Conservation (phyloP, 768 basidiomycete genomes). For the Tricholoma saponaceum region DNA sequence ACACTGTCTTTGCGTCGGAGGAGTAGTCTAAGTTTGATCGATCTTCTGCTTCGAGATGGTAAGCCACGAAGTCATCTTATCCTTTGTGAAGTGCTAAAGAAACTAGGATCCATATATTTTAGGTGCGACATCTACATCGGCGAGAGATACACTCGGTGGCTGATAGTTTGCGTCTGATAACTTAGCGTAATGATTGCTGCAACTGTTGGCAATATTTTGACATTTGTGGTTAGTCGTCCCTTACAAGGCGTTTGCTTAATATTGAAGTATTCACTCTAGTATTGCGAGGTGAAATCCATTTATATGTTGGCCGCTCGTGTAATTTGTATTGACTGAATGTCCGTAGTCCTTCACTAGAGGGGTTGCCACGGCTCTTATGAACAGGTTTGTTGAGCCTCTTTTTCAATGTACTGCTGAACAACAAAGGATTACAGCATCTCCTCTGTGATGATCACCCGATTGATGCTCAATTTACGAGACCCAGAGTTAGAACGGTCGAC, state of each 20-base stretch:
- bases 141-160: background rate
- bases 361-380: conserved; percentile 28
- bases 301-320: background rate
- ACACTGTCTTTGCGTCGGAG: conserved; percentile 23
- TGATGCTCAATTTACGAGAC: conserved; percentile 40
- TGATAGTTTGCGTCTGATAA: background rate
- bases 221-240: conserved; percentile 28
- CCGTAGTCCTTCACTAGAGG: conserved; percentile 30
- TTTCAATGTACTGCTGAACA: background rate
- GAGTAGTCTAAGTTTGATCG: conserved; percentile 22
- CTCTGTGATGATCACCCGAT: conserved; percentile 33
- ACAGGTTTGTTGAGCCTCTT: conserved; percentile 23
- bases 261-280: conserved; percentile 14
- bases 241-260: background rate
- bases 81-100: background rate
- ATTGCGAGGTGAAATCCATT: conserved; percentile 25
- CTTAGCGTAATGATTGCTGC: conserved; percentile 35
- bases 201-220: conserved; percentile 34
- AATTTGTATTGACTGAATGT: background rate
- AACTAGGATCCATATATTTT: conserved; percentile 35
- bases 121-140: conserved; percentile 17
- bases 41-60: conserved; percentile 38
- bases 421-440: conserved; percentile 23
- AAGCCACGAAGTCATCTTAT: background rate
- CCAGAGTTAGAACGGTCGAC: conserved; percentile 11